phyloP scores from a whole-genome alignment of 768 basidiomycete genomes.

The Lactifluus hygrophoroides region DNA sequence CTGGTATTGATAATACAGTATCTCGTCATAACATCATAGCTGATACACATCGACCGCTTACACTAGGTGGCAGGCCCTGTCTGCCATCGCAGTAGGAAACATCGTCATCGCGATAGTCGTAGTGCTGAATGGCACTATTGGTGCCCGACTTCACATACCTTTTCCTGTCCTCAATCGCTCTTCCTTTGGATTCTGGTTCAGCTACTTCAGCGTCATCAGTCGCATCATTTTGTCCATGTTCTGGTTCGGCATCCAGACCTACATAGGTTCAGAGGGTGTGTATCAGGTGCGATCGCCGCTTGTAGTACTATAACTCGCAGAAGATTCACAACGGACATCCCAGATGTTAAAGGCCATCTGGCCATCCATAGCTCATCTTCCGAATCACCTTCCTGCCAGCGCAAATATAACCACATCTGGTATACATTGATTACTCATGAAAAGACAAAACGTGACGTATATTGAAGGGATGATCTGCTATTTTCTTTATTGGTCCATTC shows the following conservation, averaged over 20 bases:
- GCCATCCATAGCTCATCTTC: slow-evolving; percentile 58
- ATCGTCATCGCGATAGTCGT: slow-evolving; percentile 63
- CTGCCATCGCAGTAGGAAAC: slow-evolving; percentile 65
- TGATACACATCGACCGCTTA: not conserved
- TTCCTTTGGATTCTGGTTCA: slow-evolving; percentile 85
- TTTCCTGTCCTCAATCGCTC: slow-evolving; percentile 77
- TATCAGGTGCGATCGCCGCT: slow-evolving; percentile 39
- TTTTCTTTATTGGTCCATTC: slow-evolving; percentile 69
- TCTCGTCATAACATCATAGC: not conserved
- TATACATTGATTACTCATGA: slow-evolving; percentile 22
- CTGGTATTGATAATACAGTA: slow-evolving; percentile 38
- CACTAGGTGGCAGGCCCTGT: slow-evolving; percentile 52
- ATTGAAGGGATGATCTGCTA: slow-evolving; percentile 60
- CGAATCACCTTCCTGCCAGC: slow-evolving; percentile 50
- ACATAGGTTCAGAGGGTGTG: slow-evolving; percentile 53
- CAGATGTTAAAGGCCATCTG: slow-evolving; percentile 78
- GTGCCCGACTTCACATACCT: slow-evolving; percentile 68
- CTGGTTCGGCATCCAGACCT: slow-evolving; percentile 71
- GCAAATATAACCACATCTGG: slow-evolving; percentile 59
- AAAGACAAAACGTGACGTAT: not conserved
- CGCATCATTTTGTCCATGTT: slow-evolving; percentile 70
- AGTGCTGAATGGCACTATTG: slow-evolving; percentile 70
- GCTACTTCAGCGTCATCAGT: slow-evolving; percentile 78
- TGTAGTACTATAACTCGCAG: no score
- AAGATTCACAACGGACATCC: not conserved